Evolutionary conservation across 768 basidiomycete species (phyloP).

Genomic region (Collybia nuda): DNA sequence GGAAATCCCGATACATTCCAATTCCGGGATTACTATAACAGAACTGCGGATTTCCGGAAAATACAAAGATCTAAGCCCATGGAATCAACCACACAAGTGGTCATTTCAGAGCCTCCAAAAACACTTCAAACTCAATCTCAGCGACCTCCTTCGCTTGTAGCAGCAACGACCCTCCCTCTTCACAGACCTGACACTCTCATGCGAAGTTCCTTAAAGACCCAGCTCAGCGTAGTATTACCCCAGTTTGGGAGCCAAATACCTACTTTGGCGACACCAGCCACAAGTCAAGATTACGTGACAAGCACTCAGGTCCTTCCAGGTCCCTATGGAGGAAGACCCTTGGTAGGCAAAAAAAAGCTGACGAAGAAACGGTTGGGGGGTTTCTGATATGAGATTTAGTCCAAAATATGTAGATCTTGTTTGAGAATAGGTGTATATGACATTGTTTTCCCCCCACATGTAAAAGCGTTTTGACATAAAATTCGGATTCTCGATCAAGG

Average conservation of each 20-base stretch:
- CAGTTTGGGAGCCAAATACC: conserved; percentile 9
- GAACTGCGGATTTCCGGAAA: conserved; percentile 16
- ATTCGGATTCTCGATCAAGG: neutral
- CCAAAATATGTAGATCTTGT: neutral
- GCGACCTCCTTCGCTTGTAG: conserved; percentile 39
- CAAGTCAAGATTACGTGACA: conserved; percentile 44
- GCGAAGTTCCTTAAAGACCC: conserved; percentile 3
- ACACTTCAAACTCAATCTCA: conserved; percentile 13
- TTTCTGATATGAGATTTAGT: conserved; percentile 43
- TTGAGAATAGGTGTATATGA: neutral
- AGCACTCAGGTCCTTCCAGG: conserved; percentile 78
- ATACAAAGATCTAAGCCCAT: neutral
- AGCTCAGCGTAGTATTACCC: neutral
- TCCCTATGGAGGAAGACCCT: conserved; percentile 62
- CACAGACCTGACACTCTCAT: conserved; percentile 10
- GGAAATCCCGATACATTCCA: conserved; percentile 46
- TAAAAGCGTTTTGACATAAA: neutral
- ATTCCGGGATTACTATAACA: conserved; percentile 57
- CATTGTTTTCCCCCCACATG: neutral
- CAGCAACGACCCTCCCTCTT: conserved; percentile 23
- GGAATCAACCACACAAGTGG: too few relatives aligned
- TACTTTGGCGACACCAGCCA: conserved; percentile 5
- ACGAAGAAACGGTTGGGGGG: conserved; percentile 73
- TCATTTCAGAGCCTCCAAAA: neutral
- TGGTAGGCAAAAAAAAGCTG: conserved; percentile 50